Conservation (phyloP, 495 filamentous ascomycete species). For the Cladorrhinum samala region DNA sequence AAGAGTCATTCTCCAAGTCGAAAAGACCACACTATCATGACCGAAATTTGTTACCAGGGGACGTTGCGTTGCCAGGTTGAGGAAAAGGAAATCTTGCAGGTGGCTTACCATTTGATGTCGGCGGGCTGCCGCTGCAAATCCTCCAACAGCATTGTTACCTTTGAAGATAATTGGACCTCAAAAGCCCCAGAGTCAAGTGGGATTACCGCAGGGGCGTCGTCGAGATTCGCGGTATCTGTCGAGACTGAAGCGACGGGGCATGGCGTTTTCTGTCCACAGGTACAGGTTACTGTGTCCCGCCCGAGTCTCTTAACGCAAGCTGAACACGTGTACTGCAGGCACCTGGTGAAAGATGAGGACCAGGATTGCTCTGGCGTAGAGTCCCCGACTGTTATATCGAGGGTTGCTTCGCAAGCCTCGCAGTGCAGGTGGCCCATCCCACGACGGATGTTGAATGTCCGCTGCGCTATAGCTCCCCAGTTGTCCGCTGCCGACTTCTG, state of each 20-base stretch:
- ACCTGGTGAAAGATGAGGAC: slow-evolving; percentile 12
- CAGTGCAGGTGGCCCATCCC: slow-evolving; percentile 11
- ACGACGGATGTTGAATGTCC: slow-evolving; percentile 20
- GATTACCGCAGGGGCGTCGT: background rate
- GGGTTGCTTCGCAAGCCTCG: background rate
- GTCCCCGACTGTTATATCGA: background rate
- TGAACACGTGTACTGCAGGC: slow-evolving; percentile 17
- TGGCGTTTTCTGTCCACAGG: background rate
- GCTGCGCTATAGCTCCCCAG: slow-evolving; percentile 20
- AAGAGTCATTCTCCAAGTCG: slow-evolving; percentile 40
- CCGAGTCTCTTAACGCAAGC: slow-evolving; percentile 4
- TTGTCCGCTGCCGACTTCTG: background rate
- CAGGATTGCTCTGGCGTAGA: too few species aligned
- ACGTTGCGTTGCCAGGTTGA: too few species aligned
- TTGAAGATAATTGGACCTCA: too few species aligned
- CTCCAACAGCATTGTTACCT: slow-evolving; percentile 22
- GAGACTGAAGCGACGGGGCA: background rate
- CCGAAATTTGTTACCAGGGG: background rate
- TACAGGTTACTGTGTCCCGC: background rate
- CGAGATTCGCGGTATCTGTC: background rate
- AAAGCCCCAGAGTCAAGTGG: slow-evolving; percentile 1
- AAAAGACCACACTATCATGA: slow-evolving; percentile 37
- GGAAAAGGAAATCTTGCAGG: too few species aligned
- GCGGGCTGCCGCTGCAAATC: slow-evolving; percentile 10
- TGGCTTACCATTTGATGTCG: slow-evolving; percentile 24